Evolutionary conservation across 2,329 filamentous ascomycete species (phyloP).

Genomic region (Sporothrix pseudoabietina): DNA sequence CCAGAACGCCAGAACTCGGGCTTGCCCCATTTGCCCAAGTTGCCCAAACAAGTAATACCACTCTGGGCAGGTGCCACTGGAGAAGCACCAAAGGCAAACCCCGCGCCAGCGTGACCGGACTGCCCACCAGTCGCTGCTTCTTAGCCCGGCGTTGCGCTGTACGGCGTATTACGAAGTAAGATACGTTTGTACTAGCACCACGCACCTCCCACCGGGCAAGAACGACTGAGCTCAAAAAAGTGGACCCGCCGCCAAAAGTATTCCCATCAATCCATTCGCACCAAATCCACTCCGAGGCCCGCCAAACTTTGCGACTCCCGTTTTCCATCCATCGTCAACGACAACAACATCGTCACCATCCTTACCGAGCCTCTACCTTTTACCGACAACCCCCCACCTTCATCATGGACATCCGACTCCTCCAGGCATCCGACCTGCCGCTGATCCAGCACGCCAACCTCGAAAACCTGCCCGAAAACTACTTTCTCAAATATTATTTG

Average conservation of each 20-base stretch:
- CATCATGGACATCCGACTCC: constrained; percentile 86
- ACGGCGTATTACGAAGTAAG: not conserved
- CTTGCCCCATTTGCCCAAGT: not conserved
- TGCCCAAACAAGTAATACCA: not conserved
- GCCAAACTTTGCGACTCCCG: constrained; percentile 17
- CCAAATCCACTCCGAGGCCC: constrained; percentile 23
- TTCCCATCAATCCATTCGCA: constrained; percentile 22
- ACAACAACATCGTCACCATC: not conserved
- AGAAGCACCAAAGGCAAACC: not conserved
- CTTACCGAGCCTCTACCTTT: not conserved
- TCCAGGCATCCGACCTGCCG: constrained; percentile 80
- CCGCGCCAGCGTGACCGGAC: not conserved
- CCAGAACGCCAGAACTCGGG: not conserved
- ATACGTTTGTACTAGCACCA: no score
- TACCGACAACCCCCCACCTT: constrained; percentile 7
- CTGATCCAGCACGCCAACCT: constrained; percentile 98
- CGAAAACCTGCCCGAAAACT: constrained; percentile 98
- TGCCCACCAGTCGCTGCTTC: not conserved
- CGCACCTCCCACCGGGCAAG: not conserved
- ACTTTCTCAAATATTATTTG: constrained; percentile 99
- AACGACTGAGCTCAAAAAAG: not conserved
- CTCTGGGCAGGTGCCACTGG: constrained; percentile 2
- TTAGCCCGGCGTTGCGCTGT: not conserved
- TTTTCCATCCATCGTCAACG: not conserved
- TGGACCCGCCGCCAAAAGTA: not conserved